A percentile compares a stretch with the other conserved stretches of the same genome.
Evolutionary conservation across 208 protist genomes (phyloP).

Genomic region (Trypanosoma mega): DNA sequence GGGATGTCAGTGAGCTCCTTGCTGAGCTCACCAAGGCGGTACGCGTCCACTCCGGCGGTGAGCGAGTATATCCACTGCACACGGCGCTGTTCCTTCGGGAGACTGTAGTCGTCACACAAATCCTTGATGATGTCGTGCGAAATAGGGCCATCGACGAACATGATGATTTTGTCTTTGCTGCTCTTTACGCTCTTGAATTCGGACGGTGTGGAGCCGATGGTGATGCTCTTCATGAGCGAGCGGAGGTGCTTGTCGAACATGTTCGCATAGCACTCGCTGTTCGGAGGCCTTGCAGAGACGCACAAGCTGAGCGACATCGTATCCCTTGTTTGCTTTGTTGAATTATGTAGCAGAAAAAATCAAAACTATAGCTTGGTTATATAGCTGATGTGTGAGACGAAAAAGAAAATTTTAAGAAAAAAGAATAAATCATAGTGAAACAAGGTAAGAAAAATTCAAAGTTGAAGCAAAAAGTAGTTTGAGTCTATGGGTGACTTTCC

Average conservation of each 20-base stretch:
- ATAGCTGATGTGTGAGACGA: background rate
- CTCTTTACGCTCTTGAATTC: slow-evolving; percentile 41
- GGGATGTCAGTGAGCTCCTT: slow-evolving; percentile 51
- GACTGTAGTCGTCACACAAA: slow-evolving; percentile 62
- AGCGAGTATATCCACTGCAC: slow-evolving; percentile 78
- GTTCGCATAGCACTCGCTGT: slow-evolving; percentile 12
- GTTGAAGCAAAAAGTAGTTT: no score
- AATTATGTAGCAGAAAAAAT: no score
- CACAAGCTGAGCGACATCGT: slow-evolving; percentile 36
- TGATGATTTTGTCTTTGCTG: slow-evolving; percentile 26
- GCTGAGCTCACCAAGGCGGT: slow-evolving; percentile 40
- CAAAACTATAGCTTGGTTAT: no score
- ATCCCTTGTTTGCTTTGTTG: background rate
- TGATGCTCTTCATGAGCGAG: slow-evolving; percentile 23
- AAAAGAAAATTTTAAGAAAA: slow-evolving; percentile 2
- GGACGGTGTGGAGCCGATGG: slow-evolving; percentile 21
- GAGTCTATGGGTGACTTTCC: no score
- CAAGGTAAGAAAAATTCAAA: no score
- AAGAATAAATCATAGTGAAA: no score
- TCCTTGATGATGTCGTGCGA: slow-evolving; percentile 50
- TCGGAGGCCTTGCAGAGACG: slow-evolving; percentile 19
- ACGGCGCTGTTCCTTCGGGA: slow-evolving; percentile 39
- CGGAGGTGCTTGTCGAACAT: slow-evolving; percentile 19
- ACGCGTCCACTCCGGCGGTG: slow-evolving; percentile 68
- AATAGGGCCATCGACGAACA: slow-evolving; percentile 26